Percentiles rank a stretch among this genome's conserved stretches.
phyloP scores from a whole-genome alignment of 75 land plant species.

The Cupressus sempervirens region DNA sequence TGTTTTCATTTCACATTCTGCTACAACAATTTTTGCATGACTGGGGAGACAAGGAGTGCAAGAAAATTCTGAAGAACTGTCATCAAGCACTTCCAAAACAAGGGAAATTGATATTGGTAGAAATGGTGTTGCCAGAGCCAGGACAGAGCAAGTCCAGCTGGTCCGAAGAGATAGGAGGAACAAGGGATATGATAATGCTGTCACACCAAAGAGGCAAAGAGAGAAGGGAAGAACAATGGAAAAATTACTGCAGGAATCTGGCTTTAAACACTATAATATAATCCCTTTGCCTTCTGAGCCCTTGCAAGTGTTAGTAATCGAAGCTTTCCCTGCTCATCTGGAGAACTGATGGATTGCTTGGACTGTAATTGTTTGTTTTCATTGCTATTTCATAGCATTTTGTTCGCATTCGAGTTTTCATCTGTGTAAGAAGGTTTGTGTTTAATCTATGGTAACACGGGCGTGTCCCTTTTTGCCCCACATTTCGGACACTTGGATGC shows the following conservation, averaged over 20 bases:
- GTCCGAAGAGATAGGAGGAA: constrained; percentile 12
- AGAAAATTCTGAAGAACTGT: constrained; percentile 47
- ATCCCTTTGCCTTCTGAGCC: too few relatives aligned
- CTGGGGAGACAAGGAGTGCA: constrained; percentile 52
- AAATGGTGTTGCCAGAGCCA: constrained; percentile 11
- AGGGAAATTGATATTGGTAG: constrained; percentile 38
- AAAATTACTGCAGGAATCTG: constrained; percentile 23
- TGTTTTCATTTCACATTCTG: neutral
- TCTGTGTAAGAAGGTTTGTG: too few relatives aligned
- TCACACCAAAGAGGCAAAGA: constrained; percentile 28
- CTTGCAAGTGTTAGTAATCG: too few relatives aligned
- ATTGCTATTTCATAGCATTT: too few relatives aligned
- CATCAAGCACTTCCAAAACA: constrained; percentile 24
- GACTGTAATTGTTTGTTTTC: too few relatives aligned
- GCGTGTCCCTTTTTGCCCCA: too few relatives aligned
- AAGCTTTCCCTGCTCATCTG: too few relatives aligned
- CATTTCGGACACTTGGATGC: too few relatives aligned
- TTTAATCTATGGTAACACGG: too few relatives aligned
- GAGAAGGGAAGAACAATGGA: constrained; percentile 16
- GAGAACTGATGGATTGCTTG: too few relatives aligned
- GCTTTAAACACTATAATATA: neutral
- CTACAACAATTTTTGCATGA: constrained; percentile 48
- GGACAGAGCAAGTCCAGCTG: neutral
- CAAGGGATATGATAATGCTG: constrained; percentile 28
- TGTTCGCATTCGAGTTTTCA: too few relatives aligned